phyloP scores from a whole-genome alignment of 1,284 basidiomycete species.

The Leccinum subrobustum region DNA sequence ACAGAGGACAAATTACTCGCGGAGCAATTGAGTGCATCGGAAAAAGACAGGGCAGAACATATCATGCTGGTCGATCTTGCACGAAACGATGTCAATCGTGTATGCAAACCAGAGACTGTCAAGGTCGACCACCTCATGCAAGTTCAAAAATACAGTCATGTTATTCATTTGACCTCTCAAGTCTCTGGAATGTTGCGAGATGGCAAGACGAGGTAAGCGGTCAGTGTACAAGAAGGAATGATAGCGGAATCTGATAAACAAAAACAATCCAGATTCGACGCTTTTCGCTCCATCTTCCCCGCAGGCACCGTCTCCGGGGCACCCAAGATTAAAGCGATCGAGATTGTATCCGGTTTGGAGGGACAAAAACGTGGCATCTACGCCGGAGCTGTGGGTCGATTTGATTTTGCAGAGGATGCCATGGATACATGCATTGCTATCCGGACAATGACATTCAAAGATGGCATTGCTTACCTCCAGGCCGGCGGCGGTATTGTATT shows the following conservation, averaged over 20 bases:
- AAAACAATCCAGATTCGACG: slow-evolving; percentile 75
- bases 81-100: slow-evolving; percentile 98
- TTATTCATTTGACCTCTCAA: slow-evolving; percentile 96
- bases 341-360: slow-evolving; percentile 88
- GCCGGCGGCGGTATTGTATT: slow-evolving; percentile 98
- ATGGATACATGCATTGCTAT: slow-evolving; percentile 99
- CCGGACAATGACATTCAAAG: slow-evolving; percentile 96
- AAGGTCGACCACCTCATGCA: slow-evolving; percentile 95
- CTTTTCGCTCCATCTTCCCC: slow-evolving; percentile 98
- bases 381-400: slow-evolving; percentile 95
- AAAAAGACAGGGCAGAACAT: slow-evolving; percentile 97
- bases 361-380: slow-evolving; percentile 92
- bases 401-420: slow-evolving; percentile 92
- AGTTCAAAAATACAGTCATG: slow-evolving; percentile 96
- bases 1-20: slow-evolving; percentile 87
- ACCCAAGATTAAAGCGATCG: slow-evolving; percentile 98
- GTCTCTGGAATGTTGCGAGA: slow-evolving; percentile 87
- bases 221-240: neutral
- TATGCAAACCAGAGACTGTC: slow-evolving; percentile 94
- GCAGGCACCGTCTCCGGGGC: slow-evolving; percentile 99
- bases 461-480: slow-evolving; percentile 90
- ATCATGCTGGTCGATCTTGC: slow-evolving; percentile 99
- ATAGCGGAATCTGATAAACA: neutral
- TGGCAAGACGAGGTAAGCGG: slow-evolving; percentile 72
- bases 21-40: slow-evolving; percentile 73